phyloP scores from a whole-genome alignment of 2,329 filamentous ascomycete genomes.

The Nannizzia gypsea region DNA sequence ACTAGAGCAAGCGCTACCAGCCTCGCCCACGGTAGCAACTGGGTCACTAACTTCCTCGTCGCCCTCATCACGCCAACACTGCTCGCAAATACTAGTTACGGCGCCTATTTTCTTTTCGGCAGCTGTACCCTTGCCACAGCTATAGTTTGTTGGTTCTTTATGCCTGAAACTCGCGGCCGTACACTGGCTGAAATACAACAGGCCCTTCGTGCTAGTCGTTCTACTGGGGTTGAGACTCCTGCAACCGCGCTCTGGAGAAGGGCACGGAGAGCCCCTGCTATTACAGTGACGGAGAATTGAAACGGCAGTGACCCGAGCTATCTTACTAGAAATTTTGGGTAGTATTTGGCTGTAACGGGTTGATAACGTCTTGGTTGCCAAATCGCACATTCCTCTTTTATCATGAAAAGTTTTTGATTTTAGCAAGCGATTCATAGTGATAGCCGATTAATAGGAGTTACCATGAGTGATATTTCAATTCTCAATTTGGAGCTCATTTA shows the following conservation, averaged over 20 bases:
- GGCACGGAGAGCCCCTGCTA: not conserved
- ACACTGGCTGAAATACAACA: slow-evolving; percentile 41
- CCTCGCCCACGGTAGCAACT: slow-evolving; percentile 43
- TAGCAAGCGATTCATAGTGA: too few species aligned
- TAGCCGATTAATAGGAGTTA: too few species aligned
- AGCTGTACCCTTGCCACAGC: slow-evolving; percentile 30
- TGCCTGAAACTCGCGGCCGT: slow-evolving; percentile 41
- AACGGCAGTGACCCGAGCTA: not conserved
- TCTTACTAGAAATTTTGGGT: too few species aligned
- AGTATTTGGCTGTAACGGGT: too few species aligned
- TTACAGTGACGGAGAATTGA: not conserved
- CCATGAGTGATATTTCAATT: too few species aligned
- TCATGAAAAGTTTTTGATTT: too few species aligned
- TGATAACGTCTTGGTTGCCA: too few species aligned
- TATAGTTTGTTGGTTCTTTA: slow-evolving; percentile 31
- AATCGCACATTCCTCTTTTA: not conserved
- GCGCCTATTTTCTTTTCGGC: slow-evolving; percentile 39
- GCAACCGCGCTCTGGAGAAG: not conserved
- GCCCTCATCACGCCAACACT: slow-evolving; percentile 36
- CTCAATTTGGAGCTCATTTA: too few species aligned
- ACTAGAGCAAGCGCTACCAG: slow-evolving; percentile 46
- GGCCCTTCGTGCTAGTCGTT: slow-evolving; percentile 24
- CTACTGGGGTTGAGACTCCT: not conserved
- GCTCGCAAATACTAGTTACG: slow-evolving; percentile 32
- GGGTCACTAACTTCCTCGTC: slow-evolving; percentile 36